These are phyloP conservation scores for Cinnamomum micranthum DNA, from an alignment of 164 flowering plant species.

Conservation along the genomic window DNA sequence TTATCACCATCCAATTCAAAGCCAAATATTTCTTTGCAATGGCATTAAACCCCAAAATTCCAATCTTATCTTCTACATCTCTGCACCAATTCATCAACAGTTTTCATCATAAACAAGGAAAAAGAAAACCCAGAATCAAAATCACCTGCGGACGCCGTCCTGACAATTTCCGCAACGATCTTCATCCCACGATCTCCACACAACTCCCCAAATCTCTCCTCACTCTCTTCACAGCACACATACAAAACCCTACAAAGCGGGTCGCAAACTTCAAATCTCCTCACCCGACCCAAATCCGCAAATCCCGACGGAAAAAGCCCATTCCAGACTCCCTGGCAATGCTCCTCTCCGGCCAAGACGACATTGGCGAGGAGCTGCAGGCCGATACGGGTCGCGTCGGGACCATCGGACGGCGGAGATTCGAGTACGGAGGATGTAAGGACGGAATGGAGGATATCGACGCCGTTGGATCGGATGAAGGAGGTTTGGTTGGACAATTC, in stretches of 20 bases:
- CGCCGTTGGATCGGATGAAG: slow-evolving; percentile 47
- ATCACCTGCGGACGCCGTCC: slow-evolving; percentile 54
- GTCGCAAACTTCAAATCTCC: slow-evolving; percentile 45
- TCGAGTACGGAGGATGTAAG: slow-evolving; percentile 21
- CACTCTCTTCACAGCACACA: slow-evolving; percentile 40
- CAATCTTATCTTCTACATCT: no score
- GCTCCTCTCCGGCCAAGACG: slow-evolving; percentile 46
- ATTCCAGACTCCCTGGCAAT: slow-evolving; percentile 39
- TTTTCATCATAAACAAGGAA: no score
- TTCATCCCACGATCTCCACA: slow-evolving; percentile 44
- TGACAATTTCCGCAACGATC: slow-evolving; percentile 43
- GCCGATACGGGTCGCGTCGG: slow-evolving; percentile 34
- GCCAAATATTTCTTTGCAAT: no score
- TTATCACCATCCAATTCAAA: no score
- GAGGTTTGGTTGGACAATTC: slow-evolving; percentile 49
- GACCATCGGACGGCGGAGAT: slow-evolving; percentile 3
- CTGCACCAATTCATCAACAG: no score
- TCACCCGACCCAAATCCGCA: slow-evolving; percentile 35
- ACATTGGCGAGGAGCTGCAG: slow-evolving; percentile 74
- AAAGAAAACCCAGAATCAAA: not conserved
- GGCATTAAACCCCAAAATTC: no score
- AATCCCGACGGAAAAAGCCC: slow-evolving; percentile 48
- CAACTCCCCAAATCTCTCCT: slow-evolving; percentile 31
- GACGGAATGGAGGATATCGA: slow-evolving; percentile 3
- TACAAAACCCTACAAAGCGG: slow-evolving; percentile 69